These are phyloP conservation scores for Phytophthora sansomeana DNA, from an alignment of 352 stramenopile genomes.

Conservation along the genomic window DNA sequence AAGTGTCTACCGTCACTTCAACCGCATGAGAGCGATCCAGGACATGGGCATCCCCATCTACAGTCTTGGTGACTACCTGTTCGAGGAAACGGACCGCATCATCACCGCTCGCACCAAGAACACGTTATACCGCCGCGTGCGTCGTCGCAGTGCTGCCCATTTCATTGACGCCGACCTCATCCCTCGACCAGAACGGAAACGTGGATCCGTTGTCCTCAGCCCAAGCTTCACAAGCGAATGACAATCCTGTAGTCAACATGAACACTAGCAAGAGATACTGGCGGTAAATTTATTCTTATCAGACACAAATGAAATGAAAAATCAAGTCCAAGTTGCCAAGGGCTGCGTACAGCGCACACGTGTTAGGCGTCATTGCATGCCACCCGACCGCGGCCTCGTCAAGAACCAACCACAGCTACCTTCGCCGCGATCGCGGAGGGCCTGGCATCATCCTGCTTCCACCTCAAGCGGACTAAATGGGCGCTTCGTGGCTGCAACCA, in stretches of 20 bases:
- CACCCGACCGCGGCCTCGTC: constrained; percentile 36
- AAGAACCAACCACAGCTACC: constrained; percentile 36
- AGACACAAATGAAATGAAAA: constrained; percentile 67
- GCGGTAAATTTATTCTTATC: constrained; percentile 63
- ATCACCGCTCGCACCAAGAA: constrained; percentile 55
- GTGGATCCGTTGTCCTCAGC: constrained; percentile 21
- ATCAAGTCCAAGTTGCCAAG: constrained; percentile 46
- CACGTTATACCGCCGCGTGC: constrained; percentile 58
- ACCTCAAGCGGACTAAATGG: constrained; percentile 35
- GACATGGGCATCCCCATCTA: constrained; percentile 84
- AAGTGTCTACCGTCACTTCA: constrained; percentile 80
- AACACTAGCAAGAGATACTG: constrained; percentile 6
- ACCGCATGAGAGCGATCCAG: constrained; percentile 67
- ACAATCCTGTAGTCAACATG: neutral
- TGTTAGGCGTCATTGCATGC: constrained; percentile 29
- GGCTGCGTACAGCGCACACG: constrained; percentile 30
- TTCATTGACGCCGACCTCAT: constrained; percentile 73
- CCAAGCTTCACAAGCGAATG: constrained; percentile 16
- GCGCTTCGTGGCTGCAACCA: constrained; percentile 36
- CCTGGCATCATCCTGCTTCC: constrained; percentile 40
- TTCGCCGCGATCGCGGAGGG: constrained; percentile 22
- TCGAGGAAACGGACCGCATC: constrained; percentile 61
- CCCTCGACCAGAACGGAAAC: constrained; percentile 39
- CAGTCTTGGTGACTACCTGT: constrained; percentile 58
- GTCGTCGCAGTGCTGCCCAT: constrained; percentile 60